Conservation (phyloP, 768 basidiomycete species). For the Tephrocybe sp. region DNA sequence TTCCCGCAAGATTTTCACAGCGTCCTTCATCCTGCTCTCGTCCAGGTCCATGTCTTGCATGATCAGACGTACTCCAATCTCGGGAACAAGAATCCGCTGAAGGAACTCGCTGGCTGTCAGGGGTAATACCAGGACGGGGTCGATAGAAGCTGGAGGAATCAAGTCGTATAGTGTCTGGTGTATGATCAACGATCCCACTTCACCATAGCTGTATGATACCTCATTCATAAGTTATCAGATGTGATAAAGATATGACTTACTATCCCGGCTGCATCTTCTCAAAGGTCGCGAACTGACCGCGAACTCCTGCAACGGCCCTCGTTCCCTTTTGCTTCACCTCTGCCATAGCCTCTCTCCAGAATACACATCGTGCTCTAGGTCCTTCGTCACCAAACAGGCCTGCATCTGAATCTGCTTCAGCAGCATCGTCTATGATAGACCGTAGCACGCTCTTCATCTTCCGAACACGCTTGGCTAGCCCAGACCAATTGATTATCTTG, state of each 20-base stretch:
- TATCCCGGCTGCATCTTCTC: conserved; percentile 88
- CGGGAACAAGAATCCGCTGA: conserved; percentile 86
- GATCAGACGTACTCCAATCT: conserved; percentile 81
- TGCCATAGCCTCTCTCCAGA: conserved; percentile 68
- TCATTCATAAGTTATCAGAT: conserved; percentile 1
- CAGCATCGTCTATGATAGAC: conserved; percentile 51
- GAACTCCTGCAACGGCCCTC: conserved; percentile 63
- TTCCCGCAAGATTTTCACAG: conserved; percentile 63
- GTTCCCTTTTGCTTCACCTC: conserved; percentile 67
- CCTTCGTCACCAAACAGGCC: conserved; percentile 16
- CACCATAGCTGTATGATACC: conserved; percentile 69
- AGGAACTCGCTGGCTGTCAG: conserved; percentile 77
- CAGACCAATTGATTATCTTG: conserved; percentile 63
- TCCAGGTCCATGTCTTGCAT: conserved; percentile 64
- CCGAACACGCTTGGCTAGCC: conserved; percentile 52
- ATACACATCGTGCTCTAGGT: conserved; percentile 44
- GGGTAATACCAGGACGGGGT: conserved; percentile 55
- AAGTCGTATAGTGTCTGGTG: conserved; percentile 73
- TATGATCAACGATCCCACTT: conserved; percentile 80
- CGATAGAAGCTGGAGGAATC: conserved; percentile 64
- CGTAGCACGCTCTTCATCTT: conserved; percentile 47
- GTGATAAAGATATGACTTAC: conserved; percentile 43
- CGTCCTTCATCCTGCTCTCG: conserved; percentile 39
- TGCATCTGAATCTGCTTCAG: conserved; percentile 3
- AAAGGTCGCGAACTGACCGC: conserved; percentile 77